Base-by-base conservation (phyloP, 108 stramenopile species). In the Cylindrotheca fusiformis region DNA sequence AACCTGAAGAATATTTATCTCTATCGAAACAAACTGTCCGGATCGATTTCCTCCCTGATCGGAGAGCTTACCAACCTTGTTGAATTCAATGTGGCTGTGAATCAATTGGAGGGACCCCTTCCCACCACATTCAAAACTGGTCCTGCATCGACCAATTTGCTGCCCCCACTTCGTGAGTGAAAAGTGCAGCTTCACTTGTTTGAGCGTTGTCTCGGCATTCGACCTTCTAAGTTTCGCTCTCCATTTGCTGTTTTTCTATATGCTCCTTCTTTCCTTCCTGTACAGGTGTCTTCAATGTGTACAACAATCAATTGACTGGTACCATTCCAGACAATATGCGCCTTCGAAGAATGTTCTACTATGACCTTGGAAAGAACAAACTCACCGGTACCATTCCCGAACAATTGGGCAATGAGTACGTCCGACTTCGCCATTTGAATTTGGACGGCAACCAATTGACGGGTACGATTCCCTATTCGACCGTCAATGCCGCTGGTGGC, bases 381-480 rank as follows among this genome's bases (percentile, higher is more conserved):
- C 36, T 83, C 21, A 67, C 75, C 0, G 82, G 82, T 29, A 61
- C 41, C 2, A 36, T 84, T 0, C 83, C 83, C 5, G 49, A 62
- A 14, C 72, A 77, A 32, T 23, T 75, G 3, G 55, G 59, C 6
- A 36, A 58, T 19, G 63, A n/a, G 12, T 64, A 58, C 52, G 32
- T 55, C 25, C 14, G 3, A 14, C 33, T 80, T 4, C 76, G 76
- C 4, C 73, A 75, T 26, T 47, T 80, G 60, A 48, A 74, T 45
- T 46, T 80, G n/a, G 65, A 76, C 29, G 60, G 75, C 63, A 84
- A 84, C 54, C 25, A 63, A 32, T 78, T 84, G 25, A 12, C 32
- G 1, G 83, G 83, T 14, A 64, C 60, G 1, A 25, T 84, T 18
- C 78, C 83, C 19, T 27, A 20, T 1, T 53, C 33, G 32, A 80